A percentile compares a stretch with the other conserved stretches of the same genome.
These are phyloP conservation scores for Phytophthora constricta DNA, from an alignment of 352 stramenopile genomes.

Conservation along the genomic window DNA sequence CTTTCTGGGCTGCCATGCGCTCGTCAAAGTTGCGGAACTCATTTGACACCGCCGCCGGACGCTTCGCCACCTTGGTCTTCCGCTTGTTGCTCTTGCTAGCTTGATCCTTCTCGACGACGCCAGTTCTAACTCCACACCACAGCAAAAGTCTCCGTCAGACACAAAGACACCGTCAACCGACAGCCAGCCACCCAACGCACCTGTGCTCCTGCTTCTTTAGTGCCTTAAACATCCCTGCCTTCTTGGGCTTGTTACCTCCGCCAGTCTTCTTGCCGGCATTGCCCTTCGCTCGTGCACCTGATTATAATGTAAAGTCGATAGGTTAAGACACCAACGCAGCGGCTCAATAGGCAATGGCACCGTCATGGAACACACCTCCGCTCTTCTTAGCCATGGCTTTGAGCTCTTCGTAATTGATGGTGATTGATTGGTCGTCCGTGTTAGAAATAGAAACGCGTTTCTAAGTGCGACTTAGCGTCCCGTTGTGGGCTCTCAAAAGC, in stretches of 20 bases:
- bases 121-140: slow-evolving; percentile 33
- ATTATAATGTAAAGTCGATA: background rate
- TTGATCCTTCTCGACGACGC: slow-evolving; percentile 47
- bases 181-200: slow-evolving; percentile 24
- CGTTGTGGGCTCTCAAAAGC: too few species aligned
- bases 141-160: background rate
- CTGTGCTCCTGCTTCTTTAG: slow-evolving; percentile 71
- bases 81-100: slow-evolving; percentile 38
- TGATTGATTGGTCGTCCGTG: too few species aligned
- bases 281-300: slow-evolving; percentile 26
- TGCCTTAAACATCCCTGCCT: slow-evolving; percentile 68
- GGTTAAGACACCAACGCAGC: background rate
- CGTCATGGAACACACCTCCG: slow-evolving; percentile 32
- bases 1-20: slow-evolving; percentile 60
- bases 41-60: slow-evolving; percentile 41
- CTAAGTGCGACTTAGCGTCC: too few species aligned
- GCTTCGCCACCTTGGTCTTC: slow-evolving; percentile 43
- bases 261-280: slow-evolving; percentile 51
- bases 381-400: slow-evolving; percentile 53
- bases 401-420: background rate
- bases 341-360: too few species aligned
- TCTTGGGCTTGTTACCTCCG: slow-evolving; percentile 65
- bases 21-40: slow-evolving; percentile 86
- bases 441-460: too few species aligned
- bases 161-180: background rate